Evolutionary conservation across 108 stramenopile species (phyloP), one percentile per base, ranked within the genome.

Genomic region (Skeletonema grethae): DNA sequence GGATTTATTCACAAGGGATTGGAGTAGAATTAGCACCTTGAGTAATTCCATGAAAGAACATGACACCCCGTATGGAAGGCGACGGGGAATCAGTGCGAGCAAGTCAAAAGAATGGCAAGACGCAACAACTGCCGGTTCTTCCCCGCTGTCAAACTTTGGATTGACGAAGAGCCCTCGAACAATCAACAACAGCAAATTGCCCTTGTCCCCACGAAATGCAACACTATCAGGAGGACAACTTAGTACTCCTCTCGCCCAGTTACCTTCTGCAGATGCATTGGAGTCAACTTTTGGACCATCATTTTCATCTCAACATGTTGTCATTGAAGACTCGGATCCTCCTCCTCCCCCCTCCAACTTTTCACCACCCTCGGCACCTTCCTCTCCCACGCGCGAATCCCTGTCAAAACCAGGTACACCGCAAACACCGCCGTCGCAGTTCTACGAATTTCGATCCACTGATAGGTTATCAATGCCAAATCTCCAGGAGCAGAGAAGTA

Each of bases 1-100:
- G 38, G 86, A 88, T 60, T 70, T 92, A 13, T 79, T 92, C 38
- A 82, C 85, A 15, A 82, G 62, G 59, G 91, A 92, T 69, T 95
- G 94, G 94, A 82, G 86, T 36, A 65, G 79, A 8, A 86, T 87
- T 46, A 74, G 68, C 59, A 45, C 77, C 1, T 67, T 72, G 65
- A 71, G 61, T 39, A 60, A 62, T 48, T 78, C 55, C 29, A 72
- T 73, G 22, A 72, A 50, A 13, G 82, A 82, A 35, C 48, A 70
- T 53, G 77, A 77, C 4, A 63, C 65, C 1, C 30, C 76, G 53
- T 68, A 45, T 53, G 59, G 65, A n/a, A 67, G 67, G 15, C 55
- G 62, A 55, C 36, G 75, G 31, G 79, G 79, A 30, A 66, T 78
- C 29, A 76, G 76, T 46, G 48, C 65, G 16, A 45, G 35, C 64